These are phyloP conservation scores for Gentiana macrophylla DNA, from an alignment of 257 asterid species.

Conservation along the genomic window DNA sequence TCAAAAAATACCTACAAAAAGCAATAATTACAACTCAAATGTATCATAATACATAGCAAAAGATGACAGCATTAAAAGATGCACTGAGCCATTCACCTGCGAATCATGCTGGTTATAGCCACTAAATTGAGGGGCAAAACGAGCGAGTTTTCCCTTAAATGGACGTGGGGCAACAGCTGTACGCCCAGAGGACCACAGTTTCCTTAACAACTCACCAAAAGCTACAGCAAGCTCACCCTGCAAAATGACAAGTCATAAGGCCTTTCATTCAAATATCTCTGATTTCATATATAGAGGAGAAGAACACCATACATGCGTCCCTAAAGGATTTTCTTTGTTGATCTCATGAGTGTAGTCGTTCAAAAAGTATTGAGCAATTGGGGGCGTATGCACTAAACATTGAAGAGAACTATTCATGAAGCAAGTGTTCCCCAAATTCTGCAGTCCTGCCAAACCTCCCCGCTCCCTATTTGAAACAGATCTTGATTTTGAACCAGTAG, in stretches of 20 bases:
- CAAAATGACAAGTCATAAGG: slow-evolving; percentile 23
- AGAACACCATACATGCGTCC: slow-evolving; percentile 67
- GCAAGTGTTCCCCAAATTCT: slow-evolving; percentile 95
- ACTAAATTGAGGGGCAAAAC: slow-evolving; percentile 98
- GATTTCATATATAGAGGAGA: slow-evolving; percentile 15
- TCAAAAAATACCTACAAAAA: neutral
- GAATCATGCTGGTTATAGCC: slow-evolving; percentile 99
- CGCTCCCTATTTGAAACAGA: slow-evolving; percentile 41
- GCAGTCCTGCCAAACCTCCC: slow-evolving; percentile 90
- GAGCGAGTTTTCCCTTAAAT: slow-evolving; percentile 84
- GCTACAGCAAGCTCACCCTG: slow-evolving; percentile 98
- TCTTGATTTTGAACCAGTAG: slow-evolving; percentile 9
- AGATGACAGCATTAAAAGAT: neutral
- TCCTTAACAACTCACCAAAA: slow-evolving; percentile 87
- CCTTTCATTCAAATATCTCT: slow-evolving; percentile 9
- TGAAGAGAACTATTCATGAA: slow-evolving; percentile 97
- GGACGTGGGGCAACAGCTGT: slow-evolving; percentile 80
- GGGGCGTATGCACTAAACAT: slow-evolving; percentile 95
- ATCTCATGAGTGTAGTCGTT: slow-evolving; percentile 77
- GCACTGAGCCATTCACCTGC: slow-evolving; percentile 40
- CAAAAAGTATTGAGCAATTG: slow-evolving; percentile 71
- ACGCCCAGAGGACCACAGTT: slow-evolving; percentile 92
- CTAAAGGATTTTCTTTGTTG: slow-evolving; percentile 76
- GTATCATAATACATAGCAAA: neutral
- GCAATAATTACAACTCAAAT: neutral